Conservation (phyloP, 1,284 basidiomycete species). For the Ceratobasidium theobromae region DNA sequence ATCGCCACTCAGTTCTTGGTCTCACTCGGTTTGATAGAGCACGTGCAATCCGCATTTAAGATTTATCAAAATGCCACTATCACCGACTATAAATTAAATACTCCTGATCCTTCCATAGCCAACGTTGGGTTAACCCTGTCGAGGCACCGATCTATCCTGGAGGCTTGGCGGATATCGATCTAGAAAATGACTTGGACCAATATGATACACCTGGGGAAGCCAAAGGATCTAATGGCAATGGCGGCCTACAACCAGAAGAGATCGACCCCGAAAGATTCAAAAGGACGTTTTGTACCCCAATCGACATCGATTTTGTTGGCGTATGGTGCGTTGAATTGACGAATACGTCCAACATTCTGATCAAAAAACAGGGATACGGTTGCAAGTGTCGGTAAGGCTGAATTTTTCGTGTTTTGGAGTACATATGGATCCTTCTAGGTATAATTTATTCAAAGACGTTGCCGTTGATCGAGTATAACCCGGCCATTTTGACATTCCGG, state of each 20-base stretch:
- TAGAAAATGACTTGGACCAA: no score
- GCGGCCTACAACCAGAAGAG: not conserved
- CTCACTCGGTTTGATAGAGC: slow-evolving; percentile 34
- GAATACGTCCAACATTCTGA: not conserved
- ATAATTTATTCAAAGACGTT: slow-evolving; percentile 11
- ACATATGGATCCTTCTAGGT: not conserved
- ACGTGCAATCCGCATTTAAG: slow-evolving; percentile 35
- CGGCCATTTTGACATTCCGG: slow-evolving; percentile 24
- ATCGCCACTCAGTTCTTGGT: not conserved
- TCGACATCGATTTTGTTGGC: slow-evolving; percentile 34
- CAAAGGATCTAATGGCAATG: no score
- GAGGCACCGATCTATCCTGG: no score
- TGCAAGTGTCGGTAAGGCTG: slow-evolving; percentile 20
- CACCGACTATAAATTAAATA: not conserved
- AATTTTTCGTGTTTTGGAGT: no score
- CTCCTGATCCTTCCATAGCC: not conserved
- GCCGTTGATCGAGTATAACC: slow-evolving; percentile 32
- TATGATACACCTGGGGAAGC: no score
- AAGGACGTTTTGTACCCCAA: slow-evolving; percentile 30
- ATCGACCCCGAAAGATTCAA: slow-evolving; percentile 32
- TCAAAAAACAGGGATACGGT: slow-evolving; percentile 36
- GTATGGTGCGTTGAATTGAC: slow-evolving; percentile 31
- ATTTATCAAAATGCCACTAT: slow-evolving; percentile 23
- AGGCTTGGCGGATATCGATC: no score
- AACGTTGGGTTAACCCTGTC: no score